A percentile compares a stretch with the other conserved stretches of the same genome.
phyloP scores from a whole-genome alignment of 257 asterid genomes.

The Anisodus tanguticus region DNA sequence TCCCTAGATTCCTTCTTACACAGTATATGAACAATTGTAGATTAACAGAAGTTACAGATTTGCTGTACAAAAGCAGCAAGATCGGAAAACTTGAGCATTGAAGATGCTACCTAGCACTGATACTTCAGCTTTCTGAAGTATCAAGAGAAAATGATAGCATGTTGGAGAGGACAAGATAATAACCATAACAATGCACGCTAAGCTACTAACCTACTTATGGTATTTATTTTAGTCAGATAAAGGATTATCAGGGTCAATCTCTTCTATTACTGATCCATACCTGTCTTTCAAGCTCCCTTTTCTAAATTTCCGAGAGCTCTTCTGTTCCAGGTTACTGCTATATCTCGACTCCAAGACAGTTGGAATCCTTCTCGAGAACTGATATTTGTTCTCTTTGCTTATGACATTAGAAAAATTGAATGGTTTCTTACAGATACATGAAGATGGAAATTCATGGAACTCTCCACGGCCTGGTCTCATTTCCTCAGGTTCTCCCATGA shows the following conservation, averaged over 20 bases:
- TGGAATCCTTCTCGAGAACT: constrained; percentile 32
- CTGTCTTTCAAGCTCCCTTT: constrained; percentile 39
- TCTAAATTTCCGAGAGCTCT: constrained; percentile 32
- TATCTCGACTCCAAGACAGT: constrained; percentile 43
- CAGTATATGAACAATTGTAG: constrained; percentile 34
- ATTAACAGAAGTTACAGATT: constrained; percentile 27
- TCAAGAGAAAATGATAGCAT: constrained; percentile 20
- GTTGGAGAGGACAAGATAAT: neutral
- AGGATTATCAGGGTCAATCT: constrained; percentile 47
- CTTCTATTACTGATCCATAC: constrained; percentile 42
- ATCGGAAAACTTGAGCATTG: neutral
- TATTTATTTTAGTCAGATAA: constrained; percentile 52
- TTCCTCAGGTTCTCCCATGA: constrained; percentile 99
- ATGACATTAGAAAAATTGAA: constrained; percentile 39
- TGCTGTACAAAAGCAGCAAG: constrained; percentile 35
- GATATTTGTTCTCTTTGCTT: constrained; percentile 37
- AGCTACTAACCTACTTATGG: constrained; percentile 28
- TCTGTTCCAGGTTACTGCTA: constrained; percentile 33
- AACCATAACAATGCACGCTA: constrained; percentile 27
- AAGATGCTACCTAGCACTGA: constrained; percentile 8
- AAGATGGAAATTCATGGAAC: constrained; percentile 87
- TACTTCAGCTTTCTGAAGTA: constrained; percentile 18
- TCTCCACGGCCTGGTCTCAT: constrained; percentile 80
- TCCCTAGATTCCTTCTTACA: constrained; percentile 16
- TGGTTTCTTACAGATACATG: constrained; percentile 83